Evolutionary conservation across 345 rosid species (phyloP).

Genomic region (Eucalyptus microcorys): DNA sequence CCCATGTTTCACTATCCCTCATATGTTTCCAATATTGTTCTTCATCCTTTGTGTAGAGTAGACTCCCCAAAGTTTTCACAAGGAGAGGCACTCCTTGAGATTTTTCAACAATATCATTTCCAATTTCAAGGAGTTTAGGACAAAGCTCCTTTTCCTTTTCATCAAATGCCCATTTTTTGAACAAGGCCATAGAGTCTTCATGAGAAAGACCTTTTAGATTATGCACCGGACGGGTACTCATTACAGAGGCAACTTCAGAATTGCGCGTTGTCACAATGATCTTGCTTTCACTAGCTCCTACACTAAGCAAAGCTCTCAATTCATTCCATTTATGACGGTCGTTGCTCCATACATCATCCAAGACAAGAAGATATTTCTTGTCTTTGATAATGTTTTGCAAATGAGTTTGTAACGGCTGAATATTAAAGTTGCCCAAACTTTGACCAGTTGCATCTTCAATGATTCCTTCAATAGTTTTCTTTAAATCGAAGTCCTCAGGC

Average conservation of each 20-base stretch:
- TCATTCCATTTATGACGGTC: not conserved
- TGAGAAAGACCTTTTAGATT: not conserved
- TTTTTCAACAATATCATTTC: not conserved
- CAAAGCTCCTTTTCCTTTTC: not conserved
- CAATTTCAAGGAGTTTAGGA: not conserved
- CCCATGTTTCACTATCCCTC: not conserved
- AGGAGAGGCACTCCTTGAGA: not conserved
- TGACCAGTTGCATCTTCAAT: not conserved
- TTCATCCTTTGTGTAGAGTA: not conserved
- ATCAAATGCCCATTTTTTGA: not conserved
- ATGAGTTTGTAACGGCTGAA: not conserved
- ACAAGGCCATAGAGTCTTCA: not conserved
- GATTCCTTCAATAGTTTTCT: not conserved
- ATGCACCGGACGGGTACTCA: accelerated
- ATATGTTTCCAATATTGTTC: not conserved
- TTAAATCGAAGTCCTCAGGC: not conserved
- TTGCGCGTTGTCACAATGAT: accelerated
- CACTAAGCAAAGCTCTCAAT: not conserved
- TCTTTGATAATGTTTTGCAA: not conserved
- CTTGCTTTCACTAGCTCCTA: not conserved
- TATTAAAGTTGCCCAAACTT: not conserved
- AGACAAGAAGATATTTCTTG: not conserved
- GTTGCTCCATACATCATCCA: not conserved
- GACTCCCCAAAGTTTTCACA: not conserved
- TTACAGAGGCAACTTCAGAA: accelerated